Evolutionary conservation across 179 eudicot genomes (phyloP).

Genomic region (Beta corolliflora): DNA sequence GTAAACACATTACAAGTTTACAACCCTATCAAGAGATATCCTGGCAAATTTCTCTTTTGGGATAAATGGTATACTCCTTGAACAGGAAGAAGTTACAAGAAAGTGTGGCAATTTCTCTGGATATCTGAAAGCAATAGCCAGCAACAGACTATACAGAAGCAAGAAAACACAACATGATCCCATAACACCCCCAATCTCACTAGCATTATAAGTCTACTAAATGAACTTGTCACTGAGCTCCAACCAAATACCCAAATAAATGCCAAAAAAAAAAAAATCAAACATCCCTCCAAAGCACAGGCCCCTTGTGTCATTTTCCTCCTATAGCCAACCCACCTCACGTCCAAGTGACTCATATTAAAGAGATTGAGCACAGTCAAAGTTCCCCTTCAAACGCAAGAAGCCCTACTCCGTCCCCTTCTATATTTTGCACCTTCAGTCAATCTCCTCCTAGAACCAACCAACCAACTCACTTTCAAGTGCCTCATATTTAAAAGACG

Average conservation of each 20-base stretch:
- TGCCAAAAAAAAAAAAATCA: not conserved
- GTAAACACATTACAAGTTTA: conserved; percentile 2
- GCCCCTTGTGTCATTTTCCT: not conserved
- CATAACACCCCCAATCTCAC: conserved; percentile 1
- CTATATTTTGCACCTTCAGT: not conserved
- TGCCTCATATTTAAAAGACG: not conserved
- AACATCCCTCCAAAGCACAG: not conserved
- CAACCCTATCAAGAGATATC: not conserved
- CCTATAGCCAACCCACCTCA: not conserved
- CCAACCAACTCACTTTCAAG: not conserved
- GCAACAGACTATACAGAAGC: not conserved
- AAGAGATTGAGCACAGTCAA: not conserved
- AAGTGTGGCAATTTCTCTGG: not conserved
- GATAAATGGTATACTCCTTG: not conserved
- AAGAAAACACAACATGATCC: not conserved
- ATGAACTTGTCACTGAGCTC: not conserved
- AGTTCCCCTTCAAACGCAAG: too few species aligned
- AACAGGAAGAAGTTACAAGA: not conserved
- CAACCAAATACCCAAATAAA: not conserved
- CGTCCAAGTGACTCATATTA: not conserved
- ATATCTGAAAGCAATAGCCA: not conserved
- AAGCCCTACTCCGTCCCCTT: too few species aligned
- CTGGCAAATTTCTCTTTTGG: not conserved
- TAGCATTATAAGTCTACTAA: not conserved
- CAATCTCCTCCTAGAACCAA: not conserved